Conservation (phyloP, 148 eudicot species). For the Fagopyrum homotropicum region DNA sequence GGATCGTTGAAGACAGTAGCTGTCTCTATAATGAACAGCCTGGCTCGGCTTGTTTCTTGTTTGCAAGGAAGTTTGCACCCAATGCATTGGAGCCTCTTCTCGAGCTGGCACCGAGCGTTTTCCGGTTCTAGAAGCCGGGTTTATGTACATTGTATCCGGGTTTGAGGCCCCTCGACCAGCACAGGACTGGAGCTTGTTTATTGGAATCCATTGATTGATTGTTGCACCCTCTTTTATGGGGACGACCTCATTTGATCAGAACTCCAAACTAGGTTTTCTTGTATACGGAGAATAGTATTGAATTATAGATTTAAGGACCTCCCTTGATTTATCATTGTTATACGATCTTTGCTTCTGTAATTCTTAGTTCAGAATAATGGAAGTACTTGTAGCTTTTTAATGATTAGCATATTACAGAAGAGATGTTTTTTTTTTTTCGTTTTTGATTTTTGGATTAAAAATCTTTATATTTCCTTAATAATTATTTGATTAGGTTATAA, state of each 20-base stretch:
- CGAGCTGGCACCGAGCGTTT: neutral
- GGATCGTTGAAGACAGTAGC: neutral
- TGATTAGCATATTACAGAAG: neutral
- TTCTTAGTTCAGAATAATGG: conserved; percentile 3
- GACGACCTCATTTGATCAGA: neutral
- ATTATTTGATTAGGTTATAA: too few relatives aligned
- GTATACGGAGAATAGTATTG: conserved; percentile 4
- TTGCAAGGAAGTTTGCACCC: conserved; percentile 19
- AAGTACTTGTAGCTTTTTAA: neutral
- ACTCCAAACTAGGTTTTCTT: neutral
- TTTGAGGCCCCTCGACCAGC: too few relatives aligned
- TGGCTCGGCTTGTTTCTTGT: conserved; percentile 8
- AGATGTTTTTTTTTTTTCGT: neutral
- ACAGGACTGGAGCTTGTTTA: neutral
- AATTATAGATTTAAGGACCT: neutral
- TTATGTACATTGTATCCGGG: neutral
- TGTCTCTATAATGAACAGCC: conserved; percentile 12
- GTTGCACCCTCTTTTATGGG: neutral
- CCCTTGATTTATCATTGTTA: neutral
- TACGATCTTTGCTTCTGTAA: neutral
- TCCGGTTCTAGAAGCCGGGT: neutral
- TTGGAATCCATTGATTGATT: neutral
- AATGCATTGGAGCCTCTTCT: conserved; percentile 17
- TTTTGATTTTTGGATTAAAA: too few relatives aligned
- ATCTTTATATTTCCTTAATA: too few relatives aligned